Base-by-base conservation (phyloP, 495 filamentous ascomycete genomes). In the Xylaria cubensis region DNA sequence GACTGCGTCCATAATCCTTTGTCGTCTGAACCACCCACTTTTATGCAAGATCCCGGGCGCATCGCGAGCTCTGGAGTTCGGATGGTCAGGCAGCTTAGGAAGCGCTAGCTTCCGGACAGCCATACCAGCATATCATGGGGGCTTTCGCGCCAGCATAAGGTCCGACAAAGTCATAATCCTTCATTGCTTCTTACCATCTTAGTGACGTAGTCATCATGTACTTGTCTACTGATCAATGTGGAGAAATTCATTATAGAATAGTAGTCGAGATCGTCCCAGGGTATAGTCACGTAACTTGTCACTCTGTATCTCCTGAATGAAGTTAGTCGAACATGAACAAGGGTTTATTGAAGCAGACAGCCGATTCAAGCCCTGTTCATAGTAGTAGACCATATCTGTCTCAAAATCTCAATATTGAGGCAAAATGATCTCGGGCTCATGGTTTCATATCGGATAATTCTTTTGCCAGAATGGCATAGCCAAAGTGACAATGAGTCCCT, bases 11-110 rank as follows among this genome's bases (percentile, higher is more conserved):
- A 62, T 69, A 26, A 61, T 32, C 58, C 44, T 67, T 64, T 67
- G 13, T 72, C 51, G 39, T 72, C 69, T 71, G 44, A 61, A 56
- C 44, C 69, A 61, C 17, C 39, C 53, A 32, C 55, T 48, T 41
- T 64, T 64, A 63, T 63, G 69, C 58, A 63, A 71, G 69, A 71
- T 71, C 69, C 69, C 56, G 69, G 41, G 69, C 69, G 67, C 69
- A 71, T 71, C 58, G 29, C 59, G 69, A 71, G 29, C 24, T 61
- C 67, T 61, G 59, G 21, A 26, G 68, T 71, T 71, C 59, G 69
- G 69, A 61, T 70, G 56, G 58, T 64, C 69, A 71, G 39, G 17
- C 39, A 58, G 44, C 34, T 9, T 64, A 71, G 69, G 69, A 71
- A 71, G 58, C 46, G 26, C 59, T 29, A 26, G 32, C 59, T 71